phyloP scores from a whole-genome alignment of 2,329 filamentous ascomycete genomes.

The Juglanconis sp. region DNA sequence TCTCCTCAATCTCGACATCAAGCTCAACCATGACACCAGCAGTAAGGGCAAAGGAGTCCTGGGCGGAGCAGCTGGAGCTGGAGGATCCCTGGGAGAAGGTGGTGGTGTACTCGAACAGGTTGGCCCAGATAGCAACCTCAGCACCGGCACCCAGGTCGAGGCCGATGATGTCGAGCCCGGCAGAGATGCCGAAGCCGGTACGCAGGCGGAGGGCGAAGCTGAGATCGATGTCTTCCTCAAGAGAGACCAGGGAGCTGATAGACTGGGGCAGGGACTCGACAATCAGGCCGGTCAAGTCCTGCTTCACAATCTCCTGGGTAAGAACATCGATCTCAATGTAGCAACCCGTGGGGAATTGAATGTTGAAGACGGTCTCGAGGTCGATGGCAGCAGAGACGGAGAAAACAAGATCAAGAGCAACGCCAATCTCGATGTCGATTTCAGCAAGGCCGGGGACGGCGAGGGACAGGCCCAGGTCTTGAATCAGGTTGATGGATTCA shows the following conservation, averaged over 20 bases:
- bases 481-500: constrained; percentile 16
- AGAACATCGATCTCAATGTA: constrained; percentile 27
- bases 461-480: constrained; percentile 11
- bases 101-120: constrained; percentile 30
- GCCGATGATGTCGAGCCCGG: constrained; percentile 23
- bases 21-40: constrained; percentile 25
- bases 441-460: constrained; percentile 24
- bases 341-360: constrained; percentile 25
- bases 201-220: constrained; percentile 28
- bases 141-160: constrained; percentile 25
- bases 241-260: constrained; percentile 23
- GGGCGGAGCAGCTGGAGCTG: constrained; percentile 18
- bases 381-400: constrained; percentile 25
- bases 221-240: constrained; percentile 24
- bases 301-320: constrained; percentile 23
- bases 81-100: constrained; percentile 18
- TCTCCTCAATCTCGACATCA: constrained; percentile 22
- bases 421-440: constrained; percentile 23
- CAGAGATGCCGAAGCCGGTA: constrained; percentile 23
- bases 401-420: constrained; percentile 28
- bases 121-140: constrained; percentile 28
- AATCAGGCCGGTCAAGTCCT: constrained; percentile 23
- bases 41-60: constrained; percentile 24
- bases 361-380: constrained; percentile 25
- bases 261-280: constrained; percentile 23